Evolutionary conservation across 1,284 basidiomycete genomes (phyloP).

Genomic region (Rhodotorula sp.): DNA sequence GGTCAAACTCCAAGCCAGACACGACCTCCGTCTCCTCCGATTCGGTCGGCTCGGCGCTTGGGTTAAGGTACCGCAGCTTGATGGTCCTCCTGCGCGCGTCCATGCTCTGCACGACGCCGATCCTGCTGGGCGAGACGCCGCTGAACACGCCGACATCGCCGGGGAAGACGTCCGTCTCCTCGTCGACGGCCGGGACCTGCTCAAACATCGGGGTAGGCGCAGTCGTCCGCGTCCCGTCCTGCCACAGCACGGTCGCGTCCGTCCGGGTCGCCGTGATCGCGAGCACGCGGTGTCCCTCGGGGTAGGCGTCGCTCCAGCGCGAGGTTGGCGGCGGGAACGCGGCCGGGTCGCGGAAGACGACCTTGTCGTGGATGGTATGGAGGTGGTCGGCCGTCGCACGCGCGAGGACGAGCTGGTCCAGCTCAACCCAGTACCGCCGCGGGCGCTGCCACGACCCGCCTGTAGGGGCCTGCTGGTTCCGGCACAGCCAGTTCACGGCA

Average conservation of each 20-base stretch:
- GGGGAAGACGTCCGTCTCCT: conserved; percentile 56
- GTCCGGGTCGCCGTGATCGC: conserved; percentile 71
- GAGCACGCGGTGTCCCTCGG: conserved; percentile 55
- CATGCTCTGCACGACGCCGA: conserved; percentile 70
- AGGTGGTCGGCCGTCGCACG: conserved; percentile 54
- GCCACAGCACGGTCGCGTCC: conserved; percentile 77
- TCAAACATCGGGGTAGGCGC: conserved; percentile 67
- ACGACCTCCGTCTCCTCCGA: conserved; percentile 59
- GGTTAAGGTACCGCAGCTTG: conserved; percentile 43
- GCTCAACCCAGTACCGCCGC: conserved; percentile 70
- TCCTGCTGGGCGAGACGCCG: conserved; percentile 60
- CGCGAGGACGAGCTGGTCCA: conserved; percentile 58
- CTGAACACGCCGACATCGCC: conserved; percentile 89
- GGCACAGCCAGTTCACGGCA: conserved; percentile 81
- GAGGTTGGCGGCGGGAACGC: conserved; percentile 54
- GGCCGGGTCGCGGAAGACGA: conserved; percentile 33
- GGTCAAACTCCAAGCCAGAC: conserved; percentile 73
- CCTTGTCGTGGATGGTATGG: conserved; percentile 50
- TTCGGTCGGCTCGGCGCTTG: conserved; percentile 62
- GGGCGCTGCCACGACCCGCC: conserved; percentile 64
- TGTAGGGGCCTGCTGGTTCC: conserved; percentile 77
- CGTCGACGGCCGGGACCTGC: conserved; percentile 65
- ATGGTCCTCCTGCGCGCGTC: conserved; percentile 48
- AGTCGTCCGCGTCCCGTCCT: conserved; percentile 69
- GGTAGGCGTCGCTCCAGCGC: conserved; percentile 58